Percentiles rank a stretch among this genome's conserved stretches.
These are phyloP conservation scores for Pleurotus pulmonarius DNA, from an alignment of 768 basidiomycete species.

Conservation along the genomic window DNA sequence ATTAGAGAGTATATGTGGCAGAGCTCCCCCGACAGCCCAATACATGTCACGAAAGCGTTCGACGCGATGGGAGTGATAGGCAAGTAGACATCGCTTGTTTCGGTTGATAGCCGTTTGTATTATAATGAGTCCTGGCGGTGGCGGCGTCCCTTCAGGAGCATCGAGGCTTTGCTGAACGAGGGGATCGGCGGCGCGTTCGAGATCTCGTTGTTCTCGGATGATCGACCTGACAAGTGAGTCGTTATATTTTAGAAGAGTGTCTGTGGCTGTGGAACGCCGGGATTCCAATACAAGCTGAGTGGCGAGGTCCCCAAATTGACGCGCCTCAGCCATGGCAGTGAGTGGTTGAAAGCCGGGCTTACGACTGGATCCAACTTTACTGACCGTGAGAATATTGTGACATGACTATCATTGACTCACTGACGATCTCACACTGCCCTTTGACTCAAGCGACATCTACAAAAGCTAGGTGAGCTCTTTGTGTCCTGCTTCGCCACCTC, in stretches of 20 bases:
- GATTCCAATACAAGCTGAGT: conserved; percentile 87
- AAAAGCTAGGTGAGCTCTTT: background rate
- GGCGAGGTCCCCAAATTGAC: conserved; percentile 81
- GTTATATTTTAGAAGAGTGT: conserved; percentile 89
- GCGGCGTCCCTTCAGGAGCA: conserved; percentile 31
- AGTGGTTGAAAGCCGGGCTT: background rate
- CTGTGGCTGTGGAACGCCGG: conserved; percentile 77
- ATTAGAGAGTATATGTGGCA: conserved; percentile 74
- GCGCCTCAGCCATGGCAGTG: conserved; percentile 43
- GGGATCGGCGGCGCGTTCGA: conserved; percentile 55
- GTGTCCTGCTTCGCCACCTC: background rate
- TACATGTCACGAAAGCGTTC: conserved; percentile 84
- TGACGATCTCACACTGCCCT: too few species aligned
- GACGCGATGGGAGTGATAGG: conserved; percentile 86
- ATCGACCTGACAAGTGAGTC: conserved; percentile 81
- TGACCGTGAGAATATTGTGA: too few species aligned
- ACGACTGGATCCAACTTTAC: background rate
- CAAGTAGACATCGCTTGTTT: conserved; percentile 94
- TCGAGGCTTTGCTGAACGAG: conserved; percentile 23
- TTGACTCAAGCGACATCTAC: background rate
- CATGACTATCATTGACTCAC: too few species aligned
- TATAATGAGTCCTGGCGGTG: conserved; percentile 69
- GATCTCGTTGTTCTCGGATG: conserved; percentile 87
- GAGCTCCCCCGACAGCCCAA: conserved; percentile 84
- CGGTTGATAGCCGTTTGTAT: conserved; percentile 86